A percentile compares a stretch with the other conserved stretches of the same genome.
phyloP scores from a whole-genome alignment of 2,329 filamentous ascomycete species.

The Podosphaera aphanis region DNA sequence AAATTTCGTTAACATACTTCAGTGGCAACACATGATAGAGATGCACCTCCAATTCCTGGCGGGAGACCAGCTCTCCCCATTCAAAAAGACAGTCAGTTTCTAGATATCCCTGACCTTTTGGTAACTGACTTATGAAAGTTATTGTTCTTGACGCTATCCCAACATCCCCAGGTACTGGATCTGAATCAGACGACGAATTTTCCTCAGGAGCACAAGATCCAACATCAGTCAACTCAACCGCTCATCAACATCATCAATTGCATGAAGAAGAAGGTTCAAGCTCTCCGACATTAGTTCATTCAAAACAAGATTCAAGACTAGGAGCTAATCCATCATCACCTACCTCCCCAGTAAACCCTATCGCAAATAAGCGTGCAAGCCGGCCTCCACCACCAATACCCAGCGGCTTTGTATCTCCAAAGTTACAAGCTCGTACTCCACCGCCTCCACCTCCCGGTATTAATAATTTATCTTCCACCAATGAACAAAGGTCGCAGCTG shows the following conservation, averaged over 20 bases:
- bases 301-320: constrained; percentile 17
- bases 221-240: constrained; percentile 18
- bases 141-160: constrained; percentile 35
- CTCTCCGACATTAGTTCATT: constrained; percentile 22
- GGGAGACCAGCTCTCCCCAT: constrained; percentile 31
- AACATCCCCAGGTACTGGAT: constrained; percentile 50
- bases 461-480: constrained; percentile 34
- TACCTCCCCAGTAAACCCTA: constrained; percentile 19
- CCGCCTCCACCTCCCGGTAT: constrained; percentile 38
- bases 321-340: constrained; percentile 15
- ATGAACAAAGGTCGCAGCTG: constrained; percentile 25
- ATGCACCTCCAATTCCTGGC: constrained; percentile 15
- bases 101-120: background rate
- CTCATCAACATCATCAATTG: constrained; percentile 22
- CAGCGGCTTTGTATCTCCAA: constrained; percentile 21
- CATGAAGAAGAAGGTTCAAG: constrained; percentile 20
- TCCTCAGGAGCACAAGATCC: constrained; percentile 29
- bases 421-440: constrained; percentile 35
- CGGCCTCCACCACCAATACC: constrained; percentile 35
- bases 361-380: constrained; percentile 28
- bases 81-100: constrained; percentile 36
- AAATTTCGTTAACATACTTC: constrained; percentile 3
- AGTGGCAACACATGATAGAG: constrained; percentile 13
- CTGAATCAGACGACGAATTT: constrained; percentile 73
- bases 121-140: constrained; percentile 21